Conservation (phyloP, 2,329 filamentous ascomycete genomes). For the Plenodomus lindquistii region DNA sequence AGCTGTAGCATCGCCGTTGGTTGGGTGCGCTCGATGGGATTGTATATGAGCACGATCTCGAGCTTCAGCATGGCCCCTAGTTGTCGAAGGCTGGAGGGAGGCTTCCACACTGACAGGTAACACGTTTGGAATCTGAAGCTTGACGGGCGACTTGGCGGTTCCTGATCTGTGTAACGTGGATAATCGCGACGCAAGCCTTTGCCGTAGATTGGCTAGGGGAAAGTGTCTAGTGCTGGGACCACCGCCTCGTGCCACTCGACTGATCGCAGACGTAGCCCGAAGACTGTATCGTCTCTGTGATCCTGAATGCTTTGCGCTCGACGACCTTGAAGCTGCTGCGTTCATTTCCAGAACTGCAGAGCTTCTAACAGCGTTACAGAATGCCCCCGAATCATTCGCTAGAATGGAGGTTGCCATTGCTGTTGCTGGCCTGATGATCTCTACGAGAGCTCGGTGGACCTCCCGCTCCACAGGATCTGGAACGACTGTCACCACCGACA, state of each 20-base stretch:
- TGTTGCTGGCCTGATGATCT: conserved; percentile 25
- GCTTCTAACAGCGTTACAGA: background rate
- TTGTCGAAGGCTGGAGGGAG: background rate
- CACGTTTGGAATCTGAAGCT: background rate
- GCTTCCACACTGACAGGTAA: background rate
- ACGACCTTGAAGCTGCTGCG: background rate
- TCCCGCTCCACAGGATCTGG: conserved; percentile 17
- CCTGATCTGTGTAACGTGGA: background rate
- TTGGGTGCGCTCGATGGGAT: background rate
- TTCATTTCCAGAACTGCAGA: too few relatives aligned
- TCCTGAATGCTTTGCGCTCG: background rate
- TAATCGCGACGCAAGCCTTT: background rate
- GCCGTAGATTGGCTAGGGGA: background rate
- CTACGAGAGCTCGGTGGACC: conserved; percentile 19
- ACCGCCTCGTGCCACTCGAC: background rate
- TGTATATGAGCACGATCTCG: background rate
- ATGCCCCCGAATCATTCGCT: background rate
- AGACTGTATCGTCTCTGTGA: background rate
- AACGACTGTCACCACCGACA: conserved; percentile 24
- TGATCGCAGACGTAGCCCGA: background rate
- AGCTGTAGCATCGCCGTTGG: background rate
- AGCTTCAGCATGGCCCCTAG: background rate
- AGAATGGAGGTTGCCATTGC: conserved; percentile 13
- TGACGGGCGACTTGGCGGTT: background rate
- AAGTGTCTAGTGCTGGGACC: background rate